A percentile compares a stretch with the other conserved stretches of the same genome.
These are phyloP conservation scores for Sclerotinia minor DNA, from an alignment of 2,329 filamentous ascomycete species.

Conservation along the genomic window DNA sequence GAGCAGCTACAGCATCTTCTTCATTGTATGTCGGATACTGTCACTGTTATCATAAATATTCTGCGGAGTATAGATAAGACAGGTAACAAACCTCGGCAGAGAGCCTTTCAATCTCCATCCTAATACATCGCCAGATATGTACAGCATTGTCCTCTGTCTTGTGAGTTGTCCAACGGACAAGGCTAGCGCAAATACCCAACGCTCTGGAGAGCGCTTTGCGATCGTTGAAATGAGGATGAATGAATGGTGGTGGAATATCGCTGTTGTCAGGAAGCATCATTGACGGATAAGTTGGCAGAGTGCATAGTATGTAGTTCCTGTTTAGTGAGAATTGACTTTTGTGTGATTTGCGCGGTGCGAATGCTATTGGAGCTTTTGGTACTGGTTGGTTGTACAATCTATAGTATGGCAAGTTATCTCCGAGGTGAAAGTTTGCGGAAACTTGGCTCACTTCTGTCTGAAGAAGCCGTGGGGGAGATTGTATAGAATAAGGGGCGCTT, in stretches of 20 bases:
- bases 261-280: slow-evolving; percentile 29
- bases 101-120: slow-evolving; percentile 31
- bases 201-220: slow-evolving; percentile 16
- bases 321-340: slow-evolving; percentile 26
- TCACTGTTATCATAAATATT: neutral
- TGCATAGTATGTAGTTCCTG: slow-evolving; percentile 29
- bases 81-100: slow-evolving; percentile 25
- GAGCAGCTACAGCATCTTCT: slow-evolving; percentile 27
- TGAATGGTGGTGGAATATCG: slow-evolving; percentile 29
- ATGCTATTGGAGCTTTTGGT: slow-evolving; percentile 24
- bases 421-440: neutral
- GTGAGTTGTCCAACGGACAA: slow-evolving; percentile 28
- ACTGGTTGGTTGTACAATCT: slow-evolving; percentile 4
- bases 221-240: slow-evolving; percentile 25
- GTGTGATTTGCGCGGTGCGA: slow-evolving; percentile 17
- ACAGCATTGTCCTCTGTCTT: slow-evolving; percentile 27
- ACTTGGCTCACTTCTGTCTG: no score
- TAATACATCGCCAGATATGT: slow-evolving; percentile 31
- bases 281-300: slow-evolving; percentile 29
- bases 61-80: neutral
- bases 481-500: neutral
- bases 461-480: neutral
- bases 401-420: neutral
- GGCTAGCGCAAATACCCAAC: slow-evolving; percentile 26
- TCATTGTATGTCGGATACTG: slow-evolving; percentile 26